Percentiles rank a stretch among this genome's conserved stretches.
Evolutionary conservation across 139 green algal genomes (phyloP).

Genomic region (Chlorella sp.): DNA sequence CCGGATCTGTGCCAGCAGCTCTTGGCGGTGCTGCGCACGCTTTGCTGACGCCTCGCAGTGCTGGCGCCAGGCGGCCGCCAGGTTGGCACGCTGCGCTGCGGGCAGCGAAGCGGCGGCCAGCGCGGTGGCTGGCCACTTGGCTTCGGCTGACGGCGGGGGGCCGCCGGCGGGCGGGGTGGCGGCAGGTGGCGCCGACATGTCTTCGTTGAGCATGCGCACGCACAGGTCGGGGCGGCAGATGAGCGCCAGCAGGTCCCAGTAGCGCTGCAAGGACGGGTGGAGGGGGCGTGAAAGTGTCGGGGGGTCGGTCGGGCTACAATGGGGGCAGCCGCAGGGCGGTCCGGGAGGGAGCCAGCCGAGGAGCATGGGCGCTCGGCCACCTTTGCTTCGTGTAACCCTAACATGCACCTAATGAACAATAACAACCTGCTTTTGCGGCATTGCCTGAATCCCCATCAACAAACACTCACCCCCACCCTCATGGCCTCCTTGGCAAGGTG

Average conservation of each 20-base stretch:
- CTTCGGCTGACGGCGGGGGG: not conserved
- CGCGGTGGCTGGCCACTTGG: not conserved
- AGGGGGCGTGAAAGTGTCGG: not conserved
- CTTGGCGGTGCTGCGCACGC: slow-evolving; percentile 7
- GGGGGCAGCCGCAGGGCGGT: not conserved
- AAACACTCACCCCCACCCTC: not conserved
- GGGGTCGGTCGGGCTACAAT: not conserved
- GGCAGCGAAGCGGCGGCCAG: slow-evolving; percentile 2
- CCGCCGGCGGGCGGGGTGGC: not conserved
- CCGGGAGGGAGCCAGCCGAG: too few relatives aligned
- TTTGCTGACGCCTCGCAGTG: not conserved
- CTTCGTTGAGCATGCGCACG: not conserved
- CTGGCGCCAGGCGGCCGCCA: slow-evolving; percentile 4
- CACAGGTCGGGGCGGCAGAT: slow-evolving; percentile 28
- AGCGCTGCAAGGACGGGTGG: not conserved
- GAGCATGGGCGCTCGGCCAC: too few relatives aligned
- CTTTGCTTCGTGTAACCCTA: too few relatives aligned
- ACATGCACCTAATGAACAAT: too few relatives aligned
- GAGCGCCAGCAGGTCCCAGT: slow-evolving; percentile 31
- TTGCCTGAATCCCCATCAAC: not conserved
- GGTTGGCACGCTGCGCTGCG: not conserved
- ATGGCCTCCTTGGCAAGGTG: slow-evolving; percentile 9
- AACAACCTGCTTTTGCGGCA: too few relatives aligned
- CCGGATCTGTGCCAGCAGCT: slow-evolving; percentile 20
- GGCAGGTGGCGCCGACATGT: not conserved